phyloP scores from a whole-genome alignment of 2,329 filamentous ascomycete species.

The Pseudogymnoascus sp. region DNA sequence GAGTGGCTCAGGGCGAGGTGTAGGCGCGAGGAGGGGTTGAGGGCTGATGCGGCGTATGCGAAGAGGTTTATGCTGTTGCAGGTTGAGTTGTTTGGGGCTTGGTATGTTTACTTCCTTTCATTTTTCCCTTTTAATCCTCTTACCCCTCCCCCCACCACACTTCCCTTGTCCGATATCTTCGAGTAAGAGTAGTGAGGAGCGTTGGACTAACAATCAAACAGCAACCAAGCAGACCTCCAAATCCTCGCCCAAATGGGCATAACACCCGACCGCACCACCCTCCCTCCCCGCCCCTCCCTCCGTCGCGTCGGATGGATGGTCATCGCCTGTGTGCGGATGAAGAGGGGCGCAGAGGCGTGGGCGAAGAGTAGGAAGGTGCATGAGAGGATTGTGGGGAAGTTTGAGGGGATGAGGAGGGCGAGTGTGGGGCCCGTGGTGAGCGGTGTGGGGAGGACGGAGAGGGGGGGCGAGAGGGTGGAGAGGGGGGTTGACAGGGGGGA shows the following conservation, averaged over 20 bases:
- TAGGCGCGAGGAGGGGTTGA: constrained; percentile 70
- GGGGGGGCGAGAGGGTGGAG: background rate
- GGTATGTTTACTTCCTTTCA: constrained; percentile 51
- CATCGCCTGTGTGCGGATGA: constrained; percentile 42
- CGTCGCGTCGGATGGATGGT: constrained; percentile 40
- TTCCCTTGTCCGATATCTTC: background rate
- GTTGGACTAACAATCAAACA: constrained; percentile 34
- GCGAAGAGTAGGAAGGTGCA: constrained; percentile 39
- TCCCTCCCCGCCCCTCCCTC: constrained; percentile 37
- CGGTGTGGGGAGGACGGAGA: background rate
- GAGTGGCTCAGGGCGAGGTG: constrained; percentile 79
- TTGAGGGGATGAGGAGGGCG: constrained; percentile 19
- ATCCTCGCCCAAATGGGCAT: constrained; percentile 79
- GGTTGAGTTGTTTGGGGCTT: constrained; percentile 77
- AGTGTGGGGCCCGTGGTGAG: background rate
- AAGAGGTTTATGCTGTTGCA: constrained; percentile 76
- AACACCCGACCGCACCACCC: constrained; percentile 36
- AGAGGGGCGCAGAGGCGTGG: constrained; percentile 40
- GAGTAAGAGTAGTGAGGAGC: background rate
- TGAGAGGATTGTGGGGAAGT: constrained; percentile 21
- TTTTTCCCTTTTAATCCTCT: background rate
- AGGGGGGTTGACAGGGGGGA: too few relatives aligned
- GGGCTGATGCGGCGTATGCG: constrained; percentile 72
- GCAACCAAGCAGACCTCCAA: constrained; percentile 84
- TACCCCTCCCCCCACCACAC: background rate